Base-by-base conservation (phyloP, 108 stramenopile species). In the Skeletonema menzelii region DNA sequence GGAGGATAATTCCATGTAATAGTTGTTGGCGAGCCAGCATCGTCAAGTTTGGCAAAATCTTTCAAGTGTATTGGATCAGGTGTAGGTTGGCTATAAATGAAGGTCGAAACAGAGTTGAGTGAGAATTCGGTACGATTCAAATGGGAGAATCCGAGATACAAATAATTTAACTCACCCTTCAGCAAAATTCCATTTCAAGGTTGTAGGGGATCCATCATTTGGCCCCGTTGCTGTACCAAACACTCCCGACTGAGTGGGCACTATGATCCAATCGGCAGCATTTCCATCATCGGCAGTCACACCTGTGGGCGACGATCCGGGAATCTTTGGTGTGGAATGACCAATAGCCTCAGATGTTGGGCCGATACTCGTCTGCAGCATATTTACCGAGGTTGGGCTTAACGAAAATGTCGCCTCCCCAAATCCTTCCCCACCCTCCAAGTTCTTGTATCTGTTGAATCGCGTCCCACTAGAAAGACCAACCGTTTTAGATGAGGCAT, bases 311-410 rank as follows among this genome's bases (percentile, higher is more conserved):
- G 44, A 63, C n/a, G 34, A 37, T 31, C 28, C 61, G n/a, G 65
- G 47, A 35, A 78, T 71, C 49, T 72, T 82, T 4, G 80, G 80
- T 17, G 76, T 77, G 27, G 56, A 72, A 35, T 77, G 80, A 31
- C 35, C 30, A 12, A 76, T 76, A 8, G 59, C 80, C 63, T 70
- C 75, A 6, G 40, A 55, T 3, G 80, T 81, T 24, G 49, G 49
- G 24, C 42, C 30, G 75, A 58, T 56, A 7, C 67, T 20, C 42
- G 40, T 37, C 35, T 19, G 17, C 1, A 46, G 24, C 49, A 53
- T 24, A 8, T 53, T 22, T 15, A 15, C 5, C 37, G 59, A 60
- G 40, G 59, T 20, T 12, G 59, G 44, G 59, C 27, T 47, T 37
- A 60, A 60, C 1, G 59, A 60, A 37, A 60, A 60, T 38, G 44